These are phyloP conservation scores for Alternaria solani DNA, from an alignment of 2,329 filamentous ascomycete species.

Conservation along the genomic window DNA sequence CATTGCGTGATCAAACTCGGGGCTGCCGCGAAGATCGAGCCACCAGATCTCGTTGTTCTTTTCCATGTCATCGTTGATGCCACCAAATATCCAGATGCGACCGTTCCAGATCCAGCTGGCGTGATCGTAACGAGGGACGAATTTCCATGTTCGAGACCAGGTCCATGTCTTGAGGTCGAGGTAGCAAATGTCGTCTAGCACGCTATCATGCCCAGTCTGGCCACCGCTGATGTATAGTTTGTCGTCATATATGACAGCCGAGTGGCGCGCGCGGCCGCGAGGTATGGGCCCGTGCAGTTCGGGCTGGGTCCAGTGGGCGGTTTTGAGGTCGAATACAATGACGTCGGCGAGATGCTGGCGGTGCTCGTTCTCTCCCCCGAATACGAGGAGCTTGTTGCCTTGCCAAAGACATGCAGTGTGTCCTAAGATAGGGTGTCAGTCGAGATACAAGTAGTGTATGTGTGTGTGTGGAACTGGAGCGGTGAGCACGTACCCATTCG, in stretches of 20 bases:
- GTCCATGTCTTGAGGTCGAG: slow-evolving; percentile 97
- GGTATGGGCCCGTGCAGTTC: slow-evolving; percentile 84
- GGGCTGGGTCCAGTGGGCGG: slow-evolving; percentile 94
- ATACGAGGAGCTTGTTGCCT: slow-evolving; percentile 94
- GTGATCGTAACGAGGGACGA: slow-evolving; percentile 94
- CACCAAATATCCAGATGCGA: slow-evolving; percentile 95
- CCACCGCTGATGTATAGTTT: slow-evolving; percentile 95
- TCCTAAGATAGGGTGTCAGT: slow-evolving; percentile 60
- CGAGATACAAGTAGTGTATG: not conserved
- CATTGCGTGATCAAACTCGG: slow-evolving; percentile 79
- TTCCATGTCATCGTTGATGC: slow-evolving; percentile 95
- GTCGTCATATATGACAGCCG: slow-evolving; percentile 93
- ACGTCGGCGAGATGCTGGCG: slow-evolving; percentile 94
- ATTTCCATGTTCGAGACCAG: slow-evolving; percentile 96
- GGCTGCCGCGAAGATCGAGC: slow-evolving; percentile 91
- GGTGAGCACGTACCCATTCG: slow-evolving; percentile 77
- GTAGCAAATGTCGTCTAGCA: slow-evolving; percentile 95
- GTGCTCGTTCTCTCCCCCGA: slow-evolving; percentile 98
- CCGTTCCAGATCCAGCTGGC: slow-evolving; percentile 93
- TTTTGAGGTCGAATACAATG: slow-evolving; percentile 93
- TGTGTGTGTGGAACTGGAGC: not conserved
- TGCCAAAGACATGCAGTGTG: slow-evolving; percentile 95
- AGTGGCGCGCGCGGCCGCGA: slow-evolving; percentile 89
- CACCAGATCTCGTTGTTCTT: slow-evolving; percentile 96
- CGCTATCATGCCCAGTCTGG: slow-evolving; percentile 92